phyloP scores from a whole-genome alignment of 208 protist genomes.

The Trypanosoma scelopori region DNA sequence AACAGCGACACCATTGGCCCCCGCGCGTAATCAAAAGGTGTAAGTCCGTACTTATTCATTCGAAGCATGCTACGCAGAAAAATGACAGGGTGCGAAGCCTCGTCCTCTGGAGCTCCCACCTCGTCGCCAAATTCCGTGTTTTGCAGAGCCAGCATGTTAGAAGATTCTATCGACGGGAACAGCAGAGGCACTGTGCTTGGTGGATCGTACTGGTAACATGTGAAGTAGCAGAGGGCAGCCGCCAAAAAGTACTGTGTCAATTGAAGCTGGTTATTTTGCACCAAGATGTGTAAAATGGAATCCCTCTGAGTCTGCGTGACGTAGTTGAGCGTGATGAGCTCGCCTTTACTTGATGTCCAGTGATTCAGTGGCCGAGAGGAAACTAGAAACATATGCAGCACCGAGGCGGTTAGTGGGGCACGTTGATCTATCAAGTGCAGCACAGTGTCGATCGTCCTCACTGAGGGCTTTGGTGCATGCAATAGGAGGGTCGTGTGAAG shows the following conservation, averaged over 20 bases:
- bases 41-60: conserved; percentile 70
- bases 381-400: conserved; percentile 68
- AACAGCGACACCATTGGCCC: conserved; percentile 75
- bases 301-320: conserved; percentile 50
- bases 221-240: conserved; percentile 56
- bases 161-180: conserved; percentile 33
- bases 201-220: conserved; percentile 45
- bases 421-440: conserved; percentile 66
- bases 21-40: conserved; percentile 80
- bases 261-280: conserved; percentile 76
- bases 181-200: conserved; percentile 38
- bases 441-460: conserved; percentile 58
- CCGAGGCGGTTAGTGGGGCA: conserved; percentile 57
- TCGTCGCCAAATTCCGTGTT: conserved; percentile 1
- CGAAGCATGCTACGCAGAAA: conserved; percentile 73
- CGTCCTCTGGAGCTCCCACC: conserved; percentile 4
- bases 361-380: conserved; percentile 33
- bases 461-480: conserved; percentile 62
- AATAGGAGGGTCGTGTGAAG: conserved; percentile 64
- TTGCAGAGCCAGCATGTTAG: not conserved
- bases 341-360: conserved; percentile 28
- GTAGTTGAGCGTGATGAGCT: conserved; percentile 37
- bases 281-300: conserved; percentile 73
- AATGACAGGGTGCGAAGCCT: conserved; percentile 27
- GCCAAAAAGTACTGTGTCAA: conserved; percentile 78